Evolutionary conservation across 768 basidiomycete species (phyloP), one percentile per base, ranked within the genome.

Genomic region (Flagelloscypha sp.): DNA sequence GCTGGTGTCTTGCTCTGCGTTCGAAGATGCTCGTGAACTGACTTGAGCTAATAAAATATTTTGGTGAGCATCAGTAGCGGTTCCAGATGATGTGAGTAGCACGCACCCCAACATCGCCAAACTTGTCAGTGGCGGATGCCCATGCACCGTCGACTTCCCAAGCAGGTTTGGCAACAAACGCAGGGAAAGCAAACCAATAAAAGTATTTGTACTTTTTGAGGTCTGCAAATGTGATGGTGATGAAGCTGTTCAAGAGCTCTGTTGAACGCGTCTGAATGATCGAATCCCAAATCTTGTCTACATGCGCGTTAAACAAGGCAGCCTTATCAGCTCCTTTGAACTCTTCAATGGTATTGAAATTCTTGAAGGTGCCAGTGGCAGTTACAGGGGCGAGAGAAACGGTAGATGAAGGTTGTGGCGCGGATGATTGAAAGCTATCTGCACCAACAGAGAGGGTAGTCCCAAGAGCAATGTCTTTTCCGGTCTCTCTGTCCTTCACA

Each of bases 101-200:
- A 34, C 61, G 21, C 45, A 76, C 79, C 33, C 61, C 53, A 11
- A 65, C 54, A 17, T 53, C 29, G 0, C 57, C 62, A 37, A 80
- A 61, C 35, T 61, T 63, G 3, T 59, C 62, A 0, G 59, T 54
- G 3, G 74, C 81, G 20, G 45, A 35, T 32, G 52, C 59, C 76
- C 84, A 84, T 0, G 79, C 83, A 5, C 66, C 71, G 22, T 65
- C 62, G 45, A 86, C 79, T 63, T 87, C 81, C 93, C 93, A 97
- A 5, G 83, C 76, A 6, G 95, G 92, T 46, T 87, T 89, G 15
- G 85, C 66, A 0, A 82, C 80, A 45, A 97, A 80, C 0, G 93
- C 89, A 2, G 95, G 94, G 56, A 97, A 95, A 0, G 86, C 84
- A 51, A 97, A 97, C 95, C 94, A 99, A 59, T 97, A 97, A 51